Percentiles rank a stretch among this genome's conserved stretches.
These are phyloP conservation scores for Ordospora pajunii DNA, from an alignment of 371 early-diverging fungal species.

Conservation along the genomic window DNA sequence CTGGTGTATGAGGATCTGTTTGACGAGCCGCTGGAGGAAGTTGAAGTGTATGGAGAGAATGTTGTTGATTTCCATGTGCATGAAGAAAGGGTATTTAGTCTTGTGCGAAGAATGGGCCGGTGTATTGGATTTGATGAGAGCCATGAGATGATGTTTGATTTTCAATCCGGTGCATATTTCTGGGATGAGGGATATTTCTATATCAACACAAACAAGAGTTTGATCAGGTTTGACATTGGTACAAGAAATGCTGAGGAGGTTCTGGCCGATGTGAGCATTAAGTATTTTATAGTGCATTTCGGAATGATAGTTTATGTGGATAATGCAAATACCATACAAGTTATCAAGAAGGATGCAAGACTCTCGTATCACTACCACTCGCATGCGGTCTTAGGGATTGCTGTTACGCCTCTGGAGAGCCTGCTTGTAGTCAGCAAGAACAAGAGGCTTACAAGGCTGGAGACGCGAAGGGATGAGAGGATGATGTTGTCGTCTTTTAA, in stretches of 20 bases:
- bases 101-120: not conserved
- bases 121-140: not conserved
- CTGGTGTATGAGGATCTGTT: not conserved
- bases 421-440: not conserved
- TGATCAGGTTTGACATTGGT: not conserved
- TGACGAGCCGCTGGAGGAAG: not conserved
- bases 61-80: not conserved
- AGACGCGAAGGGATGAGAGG: not conserved
- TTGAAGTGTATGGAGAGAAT: not conserved
- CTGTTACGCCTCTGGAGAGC: not conserved
- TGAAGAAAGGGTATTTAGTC: not conserved
- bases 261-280: not conserved
- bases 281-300: not conserved
- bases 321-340: not conserved
- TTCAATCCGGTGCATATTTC: not conserved
- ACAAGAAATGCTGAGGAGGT: not conserved
- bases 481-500: not conserved
- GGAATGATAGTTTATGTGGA: not conserved
- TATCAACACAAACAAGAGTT: not conserved
- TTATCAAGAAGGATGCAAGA: not conserved
- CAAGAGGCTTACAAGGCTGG: not conserved
- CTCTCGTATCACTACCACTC: not conserved
- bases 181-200: not conserved
- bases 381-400: not conserved
- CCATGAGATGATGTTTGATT: not conserved